Evolutionary conservation across 305 asterid species (phyloP), one percentile per base, ranked within the genome.

Genomic region (Rubia peregrina): DNA sequence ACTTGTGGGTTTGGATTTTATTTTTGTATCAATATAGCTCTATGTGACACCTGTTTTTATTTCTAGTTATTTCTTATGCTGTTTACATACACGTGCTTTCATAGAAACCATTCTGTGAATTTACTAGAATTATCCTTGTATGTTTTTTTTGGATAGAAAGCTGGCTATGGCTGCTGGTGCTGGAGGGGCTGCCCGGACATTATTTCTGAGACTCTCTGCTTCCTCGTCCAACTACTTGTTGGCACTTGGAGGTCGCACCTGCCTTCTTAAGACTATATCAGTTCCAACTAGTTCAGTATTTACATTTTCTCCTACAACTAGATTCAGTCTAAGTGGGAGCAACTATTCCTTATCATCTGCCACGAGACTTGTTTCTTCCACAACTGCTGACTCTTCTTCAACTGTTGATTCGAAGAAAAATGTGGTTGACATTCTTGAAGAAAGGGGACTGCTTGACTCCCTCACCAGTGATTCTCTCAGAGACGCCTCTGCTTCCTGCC

Each of bases 361-460:
- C 68, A 64, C 69, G 4, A 65, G 69, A 17, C 6, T 40, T 6
- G 42, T 65, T 48, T 65, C 55, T 65, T 67, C 68, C 61, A 36
- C 66, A 22, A 21, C 60, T 4, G 36, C 30, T 55, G 48, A 40
- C 26, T 30, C 38, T 9, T 65, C 76, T 33, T 59, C 36, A 3
- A 62, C 30, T 22, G 30, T n/a, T 8, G 59, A 73, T 67, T 53
- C 61, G 48, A 61, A 72, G 46, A 75, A 80, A 43, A 88, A 92
- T 76, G 92, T 92, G 36, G 89, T 92, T 11, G 80, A 85, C 69
- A 79, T 89, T 55, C 85, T 92, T 40, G 84, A 92, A 81, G 87
- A 92, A 68, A 80, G 98, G 40, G 96, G 96, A 21, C 82, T 92
- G 3, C 75, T 92, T 51, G 97, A 90, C 7, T 85, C 96, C 81